These are phyloP conservation scores for Echinosophora koreensis DNA, from an alignment of 306 rosid genomes.

Conservation along the genomic window DNA sequence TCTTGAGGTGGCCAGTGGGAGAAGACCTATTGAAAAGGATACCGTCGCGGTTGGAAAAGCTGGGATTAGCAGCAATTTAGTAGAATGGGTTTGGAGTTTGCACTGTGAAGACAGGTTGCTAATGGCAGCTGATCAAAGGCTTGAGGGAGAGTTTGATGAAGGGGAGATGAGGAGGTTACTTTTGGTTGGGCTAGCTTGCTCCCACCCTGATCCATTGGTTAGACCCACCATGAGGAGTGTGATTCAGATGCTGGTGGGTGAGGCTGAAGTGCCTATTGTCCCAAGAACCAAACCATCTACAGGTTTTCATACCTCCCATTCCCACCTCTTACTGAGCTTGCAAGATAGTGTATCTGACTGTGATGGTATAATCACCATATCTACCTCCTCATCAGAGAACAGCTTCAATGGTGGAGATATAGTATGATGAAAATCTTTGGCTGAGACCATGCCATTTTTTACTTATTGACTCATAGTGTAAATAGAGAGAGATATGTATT, in stretches of 20 bases:
- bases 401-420: conserved; percentile 64
- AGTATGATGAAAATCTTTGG: conserved; percentile 55
- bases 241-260: conserved; percentile 90
- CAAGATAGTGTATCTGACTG: conserved; percentile 95
- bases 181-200: conserved; percentile 82
- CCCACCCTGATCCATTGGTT: conserved; percentile 79
- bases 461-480: conserved; percentile 53
- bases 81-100: conserved; percentile 97
- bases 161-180: conserved; percentile 76
- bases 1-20: conserved; percentile 91
- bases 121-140: conserved; percentile 72
- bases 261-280: conserved; percentile 83
- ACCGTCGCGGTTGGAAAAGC: conserved; percentile 57
- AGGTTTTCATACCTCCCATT: conserved; percentile 73
- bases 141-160: conserved; percentile 69
- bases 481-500: conserved; percentile 50
- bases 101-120: conserved; percentile 79
- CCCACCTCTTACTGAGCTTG: conserved; percentile 72
- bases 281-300: conserved; percentile 80
- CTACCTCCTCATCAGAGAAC: conserved; percentile 74
- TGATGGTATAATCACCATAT: conserved; percentile 75
- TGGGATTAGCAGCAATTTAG: conserved; percentile 74
- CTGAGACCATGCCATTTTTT: conserved; percentile 28
- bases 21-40: conserved; percentile 92
- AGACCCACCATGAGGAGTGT: conserved; percentile 89